Percentiles rank a stretch among this genome's conserved stretches.
Conservation (phyloP, 2,329 filamentous ascomycete species). For the Cladosporium sp. region DNA sequence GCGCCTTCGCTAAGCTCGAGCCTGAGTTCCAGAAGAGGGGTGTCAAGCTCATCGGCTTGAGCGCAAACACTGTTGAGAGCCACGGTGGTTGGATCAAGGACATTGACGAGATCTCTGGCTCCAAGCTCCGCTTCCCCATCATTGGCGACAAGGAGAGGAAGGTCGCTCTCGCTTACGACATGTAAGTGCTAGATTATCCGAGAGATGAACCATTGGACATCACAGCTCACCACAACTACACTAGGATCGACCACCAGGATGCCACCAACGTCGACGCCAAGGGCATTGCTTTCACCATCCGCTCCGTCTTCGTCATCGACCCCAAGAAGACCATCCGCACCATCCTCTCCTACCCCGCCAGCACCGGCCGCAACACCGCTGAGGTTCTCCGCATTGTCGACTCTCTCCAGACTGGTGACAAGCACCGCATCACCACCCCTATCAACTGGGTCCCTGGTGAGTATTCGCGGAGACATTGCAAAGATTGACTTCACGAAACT, state of each 20-base stretch:
- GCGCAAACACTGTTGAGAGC: conserved; percentile 48
- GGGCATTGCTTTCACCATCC: conserved; percentile 59
- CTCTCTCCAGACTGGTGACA: conserved; percentile 54
- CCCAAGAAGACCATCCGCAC: conserved; percentile 61
- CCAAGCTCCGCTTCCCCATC: conserved; percentile 48
- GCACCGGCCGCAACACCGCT: conserved; percentile 54
- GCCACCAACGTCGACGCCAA: conserved; percentile 56
- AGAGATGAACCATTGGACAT: background rate
- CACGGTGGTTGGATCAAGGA: conserved; percentile 52
- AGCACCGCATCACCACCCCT: conserved; percentile 56
- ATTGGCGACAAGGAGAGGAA: conserved; percentile 51
- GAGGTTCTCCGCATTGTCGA: conserved; percentile 51
- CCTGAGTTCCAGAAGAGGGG: conserved; percentile 59
- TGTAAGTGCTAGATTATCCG: conserved; percentile 34
- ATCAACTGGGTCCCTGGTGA: conserved; percentile 55
- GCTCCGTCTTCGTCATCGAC: conserved; percentile 62
- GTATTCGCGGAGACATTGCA: background rate
- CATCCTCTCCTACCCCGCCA: conserved; percentile 60
- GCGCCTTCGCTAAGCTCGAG: conserved; percentile 61
- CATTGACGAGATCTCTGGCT: conserved; percentile 48
- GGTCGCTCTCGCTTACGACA: conserved; percentile 50
- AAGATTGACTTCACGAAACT: background rate
- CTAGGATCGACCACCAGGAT: conserved; percentile 49
- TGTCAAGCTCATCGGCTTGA: conserved; percentile 59
- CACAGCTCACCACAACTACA: background rate